These are phyloP conservation scores for Lignosus rhinocerotis DNA, from an alignment of 1,284 basidiomycete genomes.

Conservation along the genomic window DNA sequence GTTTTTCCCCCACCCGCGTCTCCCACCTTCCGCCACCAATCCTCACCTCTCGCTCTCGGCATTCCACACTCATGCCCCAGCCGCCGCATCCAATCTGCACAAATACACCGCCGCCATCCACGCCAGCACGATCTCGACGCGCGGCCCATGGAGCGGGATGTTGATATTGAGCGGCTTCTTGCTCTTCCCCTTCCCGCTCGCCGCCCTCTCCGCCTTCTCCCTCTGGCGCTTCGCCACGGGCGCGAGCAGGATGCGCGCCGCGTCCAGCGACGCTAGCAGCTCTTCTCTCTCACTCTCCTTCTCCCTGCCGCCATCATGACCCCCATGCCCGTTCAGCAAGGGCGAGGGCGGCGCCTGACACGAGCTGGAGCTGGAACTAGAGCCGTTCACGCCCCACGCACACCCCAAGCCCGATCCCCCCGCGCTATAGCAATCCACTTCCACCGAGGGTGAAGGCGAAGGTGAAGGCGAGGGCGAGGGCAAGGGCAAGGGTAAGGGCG, in stretches of 20 bases:
- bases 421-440: slow-evolving; percentile 27
- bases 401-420: slow-evolving; percentile 9
- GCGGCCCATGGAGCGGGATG: slow-evolving; percentile 79
- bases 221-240: slow-evolving; percentile 62
- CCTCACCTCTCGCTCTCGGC: background rate
- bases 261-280: slow-evolving; percentile 54
- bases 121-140: slow-evolving; percentile 79
- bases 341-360: slow-evolving; percentile 16
- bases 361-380: slow-evolving; percentile 23
- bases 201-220: slow-evolving; percentile 50
- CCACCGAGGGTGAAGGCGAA: slow-evolving; percentile 18
- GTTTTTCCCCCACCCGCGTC: too few relatives aligned
- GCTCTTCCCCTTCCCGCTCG: slow-evolving; percentile 36
- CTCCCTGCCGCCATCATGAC: slow-evolving; percentile 1
- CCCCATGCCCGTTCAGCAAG: slow-evolving; percentile 2
- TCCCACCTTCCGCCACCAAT: too few relatives aligned
- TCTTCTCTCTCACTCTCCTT: slow-evolving; percentile 17
- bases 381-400: slow-evolving; percentile 27
- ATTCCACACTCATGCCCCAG: slow-evolving; percentile 25
- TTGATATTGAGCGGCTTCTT: slow-evolving; percentile 68
- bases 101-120: slow-evolving; percentile 80
- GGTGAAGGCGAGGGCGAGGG: slow-evolving; percentile 27
- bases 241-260: slow-evolving; percentile 64
- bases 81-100: slow-evolving; percentile 59
- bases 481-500: too few relatives aligned